A percentile compares a stretch with the other conserved stretches of the same genome.
Evolutionary conservation across 768 basidiomycete species (phyloP).

Genomic region (Lanmaoa pseudosensibilis): DNA sequence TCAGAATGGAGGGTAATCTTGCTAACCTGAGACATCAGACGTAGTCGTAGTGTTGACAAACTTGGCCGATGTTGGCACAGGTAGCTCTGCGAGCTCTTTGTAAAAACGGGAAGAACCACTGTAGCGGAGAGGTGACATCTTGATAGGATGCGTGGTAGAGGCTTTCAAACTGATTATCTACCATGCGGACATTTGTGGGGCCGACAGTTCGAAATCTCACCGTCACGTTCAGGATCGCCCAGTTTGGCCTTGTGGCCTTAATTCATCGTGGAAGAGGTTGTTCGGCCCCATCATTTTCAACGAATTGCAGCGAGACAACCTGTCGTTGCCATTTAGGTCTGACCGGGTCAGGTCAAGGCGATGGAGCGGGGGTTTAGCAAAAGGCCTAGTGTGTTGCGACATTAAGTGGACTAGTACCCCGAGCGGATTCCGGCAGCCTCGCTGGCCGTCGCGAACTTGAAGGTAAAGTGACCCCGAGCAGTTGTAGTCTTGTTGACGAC

Average conservation of each 20-base stretch:
- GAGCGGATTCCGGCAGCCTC: too few relatives aligned
- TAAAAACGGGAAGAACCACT: conserved; percentile 29
- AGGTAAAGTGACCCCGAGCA: too few relatives aligned
- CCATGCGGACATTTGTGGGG: neutral
- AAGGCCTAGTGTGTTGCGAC: too few relatives aligned
- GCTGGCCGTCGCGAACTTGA: too few relatives aligned
- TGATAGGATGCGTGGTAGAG: neutral
- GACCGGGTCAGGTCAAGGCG: too few relatives aligned
- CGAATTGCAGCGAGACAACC: too few relatives aligned
- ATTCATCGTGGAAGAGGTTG: neutral
- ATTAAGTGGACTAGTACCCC: too few relatives aligned
- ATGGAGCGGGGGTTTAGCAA: too few relatives aligned
- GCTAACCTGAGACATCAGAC: conserved; percentile 18
- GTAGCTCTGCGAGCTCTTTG: conserved; percentile 40
- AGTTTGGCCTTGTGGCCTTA: neutral
- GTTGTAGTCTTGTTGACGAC: too few relatives aligned
- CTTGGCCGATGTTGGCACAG: conserved; percentile 36
- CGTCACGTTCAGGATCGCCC: neutral
- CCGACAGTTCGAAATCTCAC: neutral
- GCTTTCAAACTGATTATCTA: neutral
- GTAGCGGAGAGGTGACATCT: conserved; percentile 23
- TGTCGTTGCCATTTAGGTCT: too few relatives aligned
- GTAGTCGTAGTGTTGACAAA: conserved; percentile 26
- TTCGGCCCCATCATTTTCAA: neutral
- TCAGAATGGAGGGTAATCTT: neutral